A percentile compares a stretch with the other conserved stretches of the same genome.
Evolutionary conservation across 495 filamentous ascomycete genomes (phyloP).

Genomic region (Oidiodendron maius): DNA sequence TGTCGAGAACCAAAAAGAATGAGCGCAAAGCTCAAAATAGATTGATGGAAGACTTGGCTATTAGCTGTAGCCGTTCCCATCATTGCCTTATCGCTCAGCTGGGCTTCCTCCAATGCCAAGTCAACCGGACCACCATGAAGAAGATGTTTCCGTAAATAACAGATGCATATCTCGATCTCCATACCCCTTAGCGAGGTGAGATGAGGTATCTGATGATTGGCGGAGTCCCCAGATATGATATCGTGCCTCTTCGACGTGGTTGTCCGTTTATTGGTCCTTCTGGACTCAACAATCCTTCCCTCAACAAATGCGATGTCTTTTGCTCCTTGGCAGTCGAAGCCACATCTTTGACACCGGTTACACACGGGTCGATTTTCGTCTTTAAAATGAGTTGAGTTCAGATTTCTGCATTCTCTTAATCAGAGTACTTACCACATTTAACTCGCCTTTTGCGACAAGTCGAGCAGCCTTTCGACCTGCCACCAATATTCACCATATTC

Average conservation of each 20-base stretch:
- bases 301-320: slow-evolving; percentile 5
- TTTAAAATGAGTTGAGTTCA: background rate
- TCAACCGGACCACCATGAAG: slow-evolving; percentile 2
- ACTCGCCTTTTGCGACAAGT: slow-evolving; percentile 4
- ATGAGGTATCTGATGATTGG: background rate
- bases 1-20: slow-evolving; percentile 4
- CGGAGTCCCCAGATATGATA: background rate
- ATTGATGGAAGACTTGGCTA: background rate
- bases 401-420: background rate
- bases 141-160: slow-evolving; percentile 4
- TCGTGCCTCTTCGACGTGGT: background rate
- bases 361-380: slow-evolving; percentile 5
- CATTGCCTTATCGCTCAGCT: slow-evolving; percentile 1
- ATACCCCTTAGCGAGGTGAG: slow-evolving; percentile 1
- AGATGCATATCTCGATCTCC: slow-evolving; percentile 1
- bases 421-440: slow-evolving; percentile 6
- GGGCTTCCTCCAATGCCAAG: background rate
- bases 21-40: slow-evolving; percentile 3
- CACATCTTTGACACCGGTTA: slow-evolving; percentile 3
- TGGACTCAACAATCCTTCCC: background rate
- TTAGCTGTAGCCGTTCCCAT: background rate
- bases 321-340: slow-evolving; percentile 1
- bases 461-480: slow-evolving; percentile 4
- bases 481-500: slow-evolving; percentile 7
- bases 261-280: background rate